Base-by-base conservation (phyloP, 2,329 filamentous ascomycete genomes). In the Colletotrichum tabaci region DNA sequence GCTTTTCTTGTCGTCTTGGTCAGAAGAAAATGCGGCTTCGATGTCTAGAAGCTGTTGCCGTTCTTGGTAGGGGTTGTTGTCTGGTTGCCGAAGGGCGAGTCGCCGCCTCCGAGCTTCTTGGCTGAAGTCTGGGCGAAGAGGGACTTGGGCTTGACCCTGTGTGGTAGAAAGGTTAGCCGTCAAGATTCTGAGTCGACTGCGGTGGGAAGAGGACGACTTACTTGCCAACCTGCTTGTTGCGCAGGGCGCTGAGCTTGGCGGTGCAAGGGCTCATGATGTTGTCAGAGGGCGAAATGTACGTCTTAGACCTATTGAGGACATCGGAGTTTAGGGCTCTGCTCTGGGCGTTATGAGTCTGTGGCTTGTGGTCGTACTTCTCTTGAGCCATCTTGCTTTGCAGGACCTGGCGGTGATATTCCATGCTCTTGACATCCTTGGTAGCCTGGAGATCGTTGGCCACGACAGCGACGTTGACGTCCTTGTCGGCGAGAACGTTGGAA, bases 211-310 rank as follows among this genome's bases (percentile, higher is more conserved):
- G 38, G 40, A 60, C 23, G 7, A 87, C 89, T 80, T 87, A 94
- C 92, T 95, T 96, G 84, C 88, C 88, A 74, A 91, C 91, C 78
- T 94, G 92, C 86, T 94, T 95, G 84, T 90, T 93, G 83, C 93
- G 93, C 82, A 95, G 90, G 50, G 92, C 92, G 74, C 88, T 92
- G 77, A 96, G 89, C 87, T 96, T 96, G 81, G 93, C 92, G 21
- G 92, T 93, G 82, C 93, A 95, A 46, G 94, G 94, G 77, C 92
- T 95, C 91, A 95, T 93, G 85, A 97, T 95, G 83, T 90, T 91
- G 82, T 97, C 94, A n/a, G 93, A 95, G 3, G 94, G 94, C 21
- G 93, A 95, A 80, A 95, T 86, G 83, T 95, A 96, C 75, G 88
- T 84, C 76, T 86, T 84, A 56, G 82, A 77, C 62, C 84, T 83